Base-by-base conservation (phyloP, 108 stramenopile species). In the Epithemia pelagica region DNA sequence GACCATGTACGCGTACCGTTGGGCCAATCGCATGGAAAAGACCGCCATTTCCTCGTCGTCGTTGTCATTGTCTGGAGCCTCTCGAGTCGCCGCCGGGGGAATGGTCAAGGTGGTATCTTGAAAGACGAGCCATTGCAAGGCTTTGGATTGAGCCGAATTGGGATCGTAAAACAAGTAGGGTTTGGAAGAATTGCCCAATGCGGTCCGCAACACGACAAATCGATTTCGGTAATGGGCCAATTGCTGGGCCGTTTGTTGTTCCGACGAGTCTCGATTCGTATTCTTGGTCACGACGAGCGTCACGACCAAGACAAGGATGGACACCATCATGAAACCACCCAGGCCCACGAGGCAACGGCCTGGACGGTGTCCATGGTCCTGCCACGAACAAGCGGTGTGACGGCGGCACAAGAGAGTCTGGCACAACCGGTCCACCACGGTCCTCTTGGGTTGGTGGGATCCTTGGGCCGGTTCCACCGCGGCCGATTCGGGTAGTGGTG, bases 1-100 rank as follows among this genome's bases (percentile, higher is more conserved):
- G 7, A 61, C 61, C 61, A 61, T 61, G 26, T 26, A n/a, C 5
- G 61, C 61, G 28, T 30, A 61, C 3, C 61, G 61, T 26, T 61
- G 61, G 21, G 26, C 61, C n/a, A 61, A 61, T 31, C 27, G 61
- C 23, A 10, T 10, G 23, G 58, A 58, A 61, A 31, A 61, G 10
- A 10, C 30, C 27, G 8, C 15, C 7, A 29, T 61, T 5, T 61
- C 21, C 5, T 5, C 28, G 21, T 61, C 28, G 56, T 58, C 8
- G 56, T n/a, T 26, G 56, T 61, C 21, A 15, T 18, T 7, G 10
- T 10, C 37, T 46, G 5, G 37, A 46, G 5, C 37, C 5, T 10
- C 10, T 46, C 15, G 10, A 10, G 3, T 3, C 7, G 56, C 21
- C 3, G 7, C n/a, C 21, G 7, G 22, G 18, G 7, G 56, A 57